Base-by-base conservation (phyloP, 495 filamentous ascomycete species). In the Tuber indicum region DNA sequence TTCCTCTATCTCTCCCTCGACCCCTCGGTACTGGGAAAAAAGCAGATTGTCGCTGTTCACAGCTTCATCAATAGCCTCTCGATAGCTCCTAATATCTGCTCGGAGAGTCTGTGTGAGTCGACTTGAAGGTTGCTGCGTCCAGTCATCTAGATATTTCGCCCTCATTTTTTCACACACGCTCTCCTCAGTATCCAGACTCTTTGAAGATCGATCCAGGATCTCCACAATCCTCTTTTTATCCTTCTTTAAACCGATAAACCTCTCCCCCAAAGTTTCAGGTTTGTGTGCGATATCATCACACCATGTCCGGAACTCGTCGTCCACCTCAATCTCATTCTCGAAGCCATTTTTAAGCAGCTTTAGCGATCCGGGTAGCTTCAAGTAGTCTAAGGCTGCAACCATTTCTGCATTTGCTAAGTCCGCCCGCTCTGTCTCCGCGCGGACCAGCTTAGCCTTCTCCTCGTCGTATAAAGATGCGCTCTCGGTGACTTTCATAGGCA, bases 141-240 rank as follows among this genome's bases (percentile, higher is more conserved):
- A 99, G 70, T 98, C 96, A 17, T 87, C 88, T 45, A 96, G 94
- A 84, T 98, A 98, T 84, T 99, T 99, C 3, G 94, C 96, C 72
- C 96, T 90, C 96, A 99, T 99, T 87, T 97, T 98, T 85, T 99
- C 96, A 84, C 96, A 99, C 9, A 98, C 94, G 75, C 92, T 96
- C 86, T 98, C 96, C 84, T 99, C 96, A 89, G 95, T 91, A 80
- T 98, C 96, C 16, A 99, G 83, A 81, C 94, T 92, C 81, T 96
- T 97, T 62, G 89, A 91, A 82, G 92, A 93, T 76, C 88, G 88
- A 78, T 97, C 94, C 74, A 99, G 84, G 14, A 91, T 87, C 4
- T 88, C 85, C 14, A 91, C 82, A 14, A 97, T 91, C 43, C 88
- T 87, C 52, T 91, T 87, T 84, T 96, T 98, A 75, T 94, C 91